Percentiles rank a stretch among this genome's conserved stretches.
Evolutionary conservation across 1,139 yeast species (phyloP).

Genomic region (Eremothecium sinecaudum): DNA sequence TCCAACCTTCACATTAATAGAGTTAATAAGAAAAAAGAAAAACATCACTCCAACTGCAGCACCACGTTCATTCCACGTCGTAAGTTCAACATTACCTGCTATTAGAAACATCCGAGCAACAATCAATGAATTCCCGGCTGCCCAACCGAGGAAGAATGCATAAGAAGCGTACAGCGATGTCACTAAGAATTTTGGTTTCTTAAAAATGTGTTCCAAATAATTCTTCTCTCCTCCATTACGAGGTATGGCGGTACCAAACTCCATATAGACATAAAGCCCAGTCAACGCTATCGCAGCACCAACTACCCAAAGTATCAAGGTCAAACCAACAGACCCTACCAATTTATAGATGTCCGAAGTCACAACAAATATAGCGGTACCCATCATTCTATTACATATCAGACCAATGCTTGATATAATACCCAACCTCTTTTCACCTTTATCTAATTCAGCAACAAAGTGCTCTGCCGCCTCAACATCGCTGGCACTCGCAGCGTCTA

Average conservation of each 20-base stretch:
- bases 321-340: conserved; percentile 63
- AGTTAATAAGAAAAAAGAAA: conserved; percentile 60
- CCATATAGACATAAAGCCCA: conserved; percentile 72
- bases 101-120: conserved; percentile 37
- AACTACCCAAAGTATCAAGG: conserved; percentile 65
- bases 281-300: conserved; percentile 67
- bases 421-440: conserved; percentile 53
- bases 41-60: conserved; percentile 67
- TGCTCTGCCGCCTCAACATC: conserved; percentile 26
- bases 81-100: conserved; percentile 61
- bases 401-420: conserved; percentile 56
- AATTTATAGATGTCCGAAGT: conserved; percentile 65
- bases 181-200: conserved; percentile 57
- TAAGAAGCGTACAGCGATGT: conserved; percentile 71
- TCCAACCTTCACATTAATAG: conserved; percentile 54
- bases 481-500: conserved; percentile 12
- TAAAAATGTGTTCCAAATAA: conserved; percentile 64
- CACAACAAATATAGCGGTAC: conserved; percentile 81
- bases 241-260: conserved; percentile 76
- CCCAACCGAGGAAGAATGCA: conserved; percentile 75
- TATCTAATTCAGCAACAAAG: conserved; percentile 36
- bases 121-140: conserved; percentile 46
- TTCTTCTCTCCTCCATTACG: conserved; percentile 86
- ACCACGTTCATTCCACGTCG: conserved; percentile 69
- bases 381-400: conserved; percentile 72